These are phyloP conservation scores for Phytophthora pseudosyringae DNA, from an alignment of 352 stramenopile species.

Conservation along the genomic window DNA sequence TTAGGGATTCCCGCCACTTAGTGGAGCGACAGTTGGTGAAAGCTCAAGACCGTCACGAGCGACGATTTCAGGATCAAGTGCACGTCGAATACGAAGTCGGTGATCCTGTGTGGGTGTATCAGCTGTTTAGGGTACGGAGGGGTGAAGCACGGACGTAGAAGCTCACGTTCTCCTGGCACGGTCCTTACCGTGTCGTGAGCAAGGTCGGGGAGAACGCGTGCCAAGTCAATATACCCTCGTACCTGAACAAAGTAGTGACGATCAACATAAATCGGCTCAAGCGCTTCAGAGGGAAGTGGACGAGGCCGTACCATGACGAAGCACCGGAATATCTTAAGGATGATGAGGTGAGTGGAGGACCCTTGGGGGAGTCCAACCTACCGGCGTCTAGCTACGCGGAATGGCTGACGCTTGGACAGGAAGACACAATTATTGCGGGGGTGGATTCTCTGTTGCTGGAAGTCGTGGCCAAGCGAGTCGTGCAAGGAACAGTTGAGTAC, in stretches of 20 bases:
- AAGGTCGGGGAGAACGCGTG: neutral
- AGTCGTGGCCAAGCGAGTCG: neutral
- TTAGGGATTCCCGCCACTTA: constrained; percentile 1
- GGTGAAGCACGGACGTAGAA: constrained; percentile 14
- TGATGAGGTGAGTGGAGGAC: too few species aligned
- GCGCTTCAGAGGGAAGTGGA: too few species aligned
- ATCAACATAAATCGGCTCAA: too few species aligned
- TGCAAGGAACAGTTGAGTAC: neutral
- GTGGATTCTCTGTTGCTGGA: neutral
- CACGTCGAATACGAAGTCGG: constrained; percentile 7
- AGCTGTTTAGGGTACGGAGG: constrained; percentile 5
- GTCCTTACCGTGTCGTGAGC: neutral
- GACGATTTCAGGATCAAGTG: neutral
- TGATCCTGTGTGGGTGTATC: constrained; percentile 10
- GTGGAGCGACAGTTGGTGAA: constrained; percentile 15
- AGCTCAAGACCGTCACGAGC: neutral
- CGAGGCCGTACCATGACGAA: neutral
- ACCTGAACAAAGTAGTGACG: neutral
- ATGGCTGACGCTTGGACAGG: neutral
- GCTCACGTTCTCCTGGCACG: constrained; percentile 11
- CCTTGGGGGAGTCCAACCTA: too few species aligned
- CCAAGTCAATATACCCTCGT: neutral
- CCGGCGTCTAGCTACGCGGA: neutral
- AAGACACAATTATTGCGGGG: neutral
- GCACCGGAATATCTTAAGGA: too few species aligned